Conservation (phyloP, 176 grass and related monocot genomes). For the Phyllostachys edulis region DNA sequence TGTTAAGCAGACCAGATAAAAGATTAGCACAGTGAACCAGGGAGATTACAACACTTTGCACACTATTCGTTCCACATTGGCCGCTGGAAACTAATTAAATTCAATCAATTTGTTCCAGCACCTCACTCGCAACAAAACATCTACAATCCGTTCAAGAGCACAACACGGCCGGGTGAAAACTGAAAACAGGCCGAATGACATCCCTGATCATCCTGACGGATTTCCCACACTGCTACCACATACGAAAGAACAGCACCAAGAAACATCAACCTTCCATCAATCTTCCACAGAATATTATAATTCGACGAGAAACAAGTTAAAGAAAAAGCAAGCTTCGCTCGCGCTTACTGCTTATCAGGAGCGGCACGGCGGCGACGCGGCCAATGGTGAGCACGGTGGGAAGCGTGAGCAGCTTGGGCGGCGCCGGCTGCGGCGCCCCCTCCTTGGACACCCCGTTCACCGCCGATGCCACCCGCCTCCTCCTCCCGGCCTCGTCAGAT, state of each 20-base stretch:
- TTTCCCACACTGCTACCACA: not conserved
- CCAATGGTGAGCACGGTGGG: constrained; percentile 92
- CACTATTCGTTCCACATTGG: not conserved
- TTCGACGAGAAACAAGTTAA: not conserved
- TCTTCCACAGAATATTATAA: not conserved
- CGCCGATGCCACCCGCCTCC: constrained; percentile 21
- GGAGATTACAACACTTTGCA: not conserved
- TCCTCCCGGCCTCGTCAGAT: constrained; percentile 35
- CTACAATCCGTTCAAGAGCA: not conserved
- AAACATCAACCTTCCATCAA: not conserved
- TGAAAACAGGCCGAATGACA: not conserved
- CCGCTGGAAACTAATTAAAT: not conserved
- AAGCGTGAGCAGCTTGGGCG: constrained; percentile 67
- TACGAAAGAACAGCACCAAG: not conserved
- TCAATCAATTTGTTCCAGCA: not conserved
- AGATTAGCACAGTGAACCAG: not conserved
- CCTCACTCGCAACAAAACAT: not conserved
- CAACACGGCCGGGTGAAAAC: not conserved
- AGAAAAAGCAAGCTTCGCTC: not conserved
- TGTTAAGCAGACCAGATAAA: not conserved
- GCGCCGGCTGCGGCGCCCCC: not conserved
- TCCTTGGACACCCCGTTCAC: constrained; percentile 51
- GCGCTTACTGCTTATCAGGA: constrained; percentile 81
- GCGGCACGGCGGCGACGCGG: constrained; percentile 80
- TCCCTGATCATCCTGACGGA: not conserved